phyloP scores from a whole-genome alignment of 306 rosid genomes.

The Cyclanthera cordifolia region DNA sequence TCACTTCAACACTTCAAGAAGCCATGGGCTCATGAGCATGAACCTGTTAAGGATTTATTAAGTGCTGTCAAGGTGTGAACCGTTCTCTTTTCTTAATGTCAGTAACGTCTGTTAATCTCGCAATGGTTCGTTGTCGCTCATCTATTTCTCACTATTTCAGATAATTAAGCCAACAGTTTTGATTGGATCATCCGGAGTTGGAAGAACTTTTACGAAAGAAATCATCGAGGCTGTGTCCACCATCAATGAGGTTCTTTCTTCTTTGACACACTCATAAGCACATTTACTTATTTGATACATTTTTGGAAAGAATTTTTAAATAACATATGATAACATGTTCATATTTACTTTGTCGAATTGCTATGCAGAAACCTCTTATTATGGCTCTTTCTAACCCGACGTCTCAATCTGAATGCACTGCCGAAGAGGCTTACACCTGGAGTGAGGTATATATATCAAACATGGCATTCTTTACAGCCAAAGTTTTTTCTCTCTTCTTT shows the following conservation, averaged over 20 bases:
- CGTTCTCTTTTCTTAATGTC: not conserved
- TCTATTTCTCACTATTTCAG: conserved; percentile 19
- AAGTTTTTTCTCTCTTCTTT: not conserved
- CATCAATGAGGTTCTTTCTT: conserved; percentile 43
- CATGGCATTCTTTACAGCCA: not conserved
- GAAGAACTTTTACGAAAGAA: conserved; percentile 74
- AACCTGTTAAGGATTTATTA: conserved; percentile 50
- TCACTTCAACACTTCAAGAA: conserved; percentile 84
- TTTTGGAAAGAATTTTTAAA: not conserved
- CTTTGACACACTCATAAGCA: too few relatives aligned
- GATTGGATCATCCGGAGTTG: conserved; percentile 84
- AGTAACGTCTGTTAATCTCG: conserved; percentile 4
- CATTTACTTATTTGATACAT: not conserved
- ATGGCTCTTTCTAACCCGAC: conserved; percentile 92
- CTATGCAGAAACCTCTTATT: conserved; percentile 70
- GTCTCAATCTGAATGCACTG: conserved; percentile 88
- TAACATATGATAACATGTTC: not conserved
- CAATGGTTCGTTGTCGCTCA: not conserved
- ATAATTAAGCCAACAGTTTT: conserved; percentile 74
- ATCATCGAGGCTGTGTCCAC: conserved; percentile 58
- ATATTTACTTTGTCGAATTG: not conserved
- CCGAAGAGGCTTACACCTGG: conserved; percentile 82
- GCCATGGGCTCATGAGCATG: conserved; percentile 97
- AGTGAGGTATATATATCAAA: conserved; percentile 43
- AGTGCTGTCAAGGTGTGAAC: conserved; percentile 62